These are phyloP conservation scores for Colletotrichum shisoi DNA, from an alignment of 2,329 filamentous ascomycete species.

Conservation along the genomic window DNA sequence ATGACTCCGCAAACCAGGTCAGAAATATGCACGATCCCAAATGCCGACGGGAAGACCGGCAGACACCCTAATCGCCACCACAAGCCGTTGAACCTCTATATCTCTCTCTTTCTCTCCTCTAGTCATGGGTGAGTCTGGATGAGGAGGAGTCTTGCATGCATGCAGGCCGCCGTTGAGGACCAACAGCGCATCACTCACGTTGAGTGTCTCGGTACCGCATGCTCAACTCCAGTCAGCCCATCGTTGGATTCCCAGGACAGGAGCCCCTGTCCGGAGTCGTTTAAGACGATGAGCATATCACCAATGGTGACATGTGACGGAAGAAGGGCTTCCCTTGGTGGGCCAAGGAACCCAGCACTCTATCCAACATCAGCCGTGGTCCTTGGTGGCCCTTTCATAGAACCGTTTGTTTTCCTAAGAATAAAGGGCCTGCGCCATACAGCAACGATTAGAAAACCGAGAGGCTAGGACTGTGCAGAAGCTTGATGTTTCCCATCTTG, in stretches of 20 bases:
- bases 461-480: background rate
- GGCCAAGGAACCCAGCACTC: background rate
- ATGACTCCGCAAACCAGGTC: constrained; percentile 8
- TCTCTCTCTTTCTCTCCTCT: background rate
- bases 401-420: constrained; percentile 6
- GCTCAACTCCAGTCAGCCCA: background rate
- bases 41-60: constrained; percentile 14
- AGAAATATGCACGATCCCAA: background rate
- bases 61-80: constrained; percentile 2
- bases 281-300: background rate
- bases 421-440: background rate
- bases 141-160: background rate
- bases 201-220: constrained; percentile 6
- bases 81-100: background rate
- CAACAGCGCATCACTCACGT: constrained; percentile 14
- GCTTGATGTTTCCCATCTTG: background rate
- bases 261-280: no score
- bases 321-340: no score
- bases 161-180: constrained; percentile 28
- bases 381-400: background rate
- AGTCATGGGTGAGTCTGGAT: constrained; percentile 21
- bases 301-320: background rate
- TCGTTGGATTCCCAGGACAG: no score
- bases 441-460: background rate
- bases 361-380: background rate